Base-by-base conservation (phyloP, 495 filamentous ascomycete species). In the Podospora fimiseda region DNA sequence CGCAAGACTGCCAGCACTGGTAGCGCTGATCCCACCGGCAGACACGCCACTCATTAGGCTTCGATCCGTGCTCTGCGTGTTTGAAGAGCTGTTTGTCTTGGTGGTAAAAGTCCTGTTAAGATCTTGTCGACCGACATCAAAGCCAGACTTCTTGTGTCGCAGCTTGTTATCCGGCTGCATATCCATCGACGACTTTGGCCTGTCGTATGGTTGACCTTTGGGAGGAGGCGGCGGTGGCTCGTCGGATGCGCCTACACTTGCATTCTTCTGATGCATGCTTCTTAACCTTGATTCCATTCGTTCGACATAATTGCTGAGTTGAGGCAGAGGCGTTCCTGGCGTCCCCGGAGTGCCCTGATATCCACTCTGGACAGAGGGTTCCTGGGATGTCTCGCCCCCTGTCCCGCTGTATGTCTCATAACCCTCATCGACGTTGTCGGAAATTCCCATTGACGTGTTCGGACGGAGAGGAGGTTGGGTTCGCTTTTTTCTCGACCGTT, bases 31-130 rank as follows among this genome's bases (percentile, higher is more conserved):
- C 1, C 80, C 91, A 14, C 90, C 86, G 1, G 94, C 94, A 41
- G 92, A 96, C 24, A 79, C 73, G 7, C 90, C 93, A 66, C 90
- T 96, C 93, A 97, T 96, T 33, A 97, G 59, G 63, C 89, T 96
- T 52, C 83, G 80, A 61, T 85, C 83, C 7, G 92, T 96, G 57
- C 78, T 79, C 48, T 85, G 81, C 0, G 90, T 93, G 60, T 80
- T 86, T 7, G 73, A 79, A 41, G 85, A 92, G 54, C 74, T 73
- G 60, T 83, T 85, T 7, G 89, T 92, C 59, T 90, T 92, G 14
- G 82, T 90, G n/a, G 91, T 95, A 57, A 85, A 86, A 1, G 86
- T 89, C 44, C 90, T 79, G 46, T 80, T 83, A 18, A 95, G 73
- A 24, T 80, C 74, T 47, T 84, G 80, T 48, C 75, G 78, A 24